phyloP scores from a whole-genome alignment of 1,284 basidiomycete species.

The Vanrija humicola region DNA sequence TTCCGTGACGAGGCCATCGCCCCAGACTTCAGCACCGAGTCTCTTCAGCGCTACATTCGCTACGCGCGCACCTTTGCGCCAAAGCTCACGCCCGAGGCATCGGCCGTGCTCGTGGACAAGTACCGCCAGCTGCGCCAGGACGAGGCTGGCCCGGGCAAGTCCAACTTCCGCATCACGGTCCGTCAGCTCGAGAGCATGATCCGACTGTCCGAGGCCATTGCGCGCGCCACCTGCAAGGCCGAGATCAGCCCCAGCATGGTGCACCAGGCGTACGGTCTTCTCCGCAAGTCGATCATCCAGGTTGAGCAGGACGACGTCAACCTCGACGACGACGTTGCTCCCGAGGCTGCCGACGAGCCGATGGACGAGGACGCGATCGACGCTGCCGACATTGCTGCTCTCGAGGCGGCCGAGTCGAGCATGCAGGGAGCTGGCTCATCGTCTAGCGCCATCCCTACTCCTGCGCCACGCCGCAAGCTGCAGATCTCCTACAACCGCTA shows the following conservation, averaged over 20 bases:
- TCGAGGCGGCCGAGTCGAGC: constrained; percentile 43
- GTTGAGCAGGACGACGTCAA: constrained; percentile 99
- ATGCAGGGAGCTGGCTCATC: constrained; percentile 32
- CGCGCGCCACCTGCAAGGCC: constrained; percentile 88
- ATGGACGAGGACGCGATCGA: constrained; percentile 61
- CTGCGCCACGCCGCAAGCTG: constrained; percentile 58
- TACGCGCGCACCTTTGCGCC: constrained; percentile 96
- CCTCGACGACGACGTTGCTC: constrained; percentile 76
- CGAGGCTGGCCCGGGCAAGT: constrained; percentile 80
- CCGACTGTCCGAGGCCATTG: constrained; percentile 93
- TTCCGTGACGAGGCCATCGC: constrained; percentile 91
- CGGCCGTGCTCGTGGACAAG: constrained; percentile 91
- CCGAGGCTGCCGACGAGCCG: constrained; percentile 51
- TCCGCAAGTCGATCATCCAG: constrained; percentile 97
- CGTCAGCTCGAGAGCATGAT: constrained; percentile 99
- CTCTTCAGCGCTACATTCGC: constrained; percentile 91
- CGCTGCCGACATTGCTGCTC: constrained; percentile 58
- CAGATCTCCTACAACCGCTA: constrained; percentile 92
- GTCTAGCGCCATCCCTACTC: constrained; percentile 1
- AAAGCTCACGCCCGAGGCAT: constrained; percentile 90
- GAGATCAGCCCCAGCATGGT: constrained; percentile 94
- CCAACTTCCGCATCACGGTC: constrained; percentile 95
- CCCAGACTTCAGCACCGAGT: constrained; percentile 96
- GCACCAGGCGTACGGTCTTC: constrained; percentile 86
- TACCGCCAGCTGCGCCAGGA: constrained; percentile 90